These are phyloP conservation scores for Withania somnifera DNA, from an alignment of 305 asterid genomes.

Conservation along the genomic window DNA sequence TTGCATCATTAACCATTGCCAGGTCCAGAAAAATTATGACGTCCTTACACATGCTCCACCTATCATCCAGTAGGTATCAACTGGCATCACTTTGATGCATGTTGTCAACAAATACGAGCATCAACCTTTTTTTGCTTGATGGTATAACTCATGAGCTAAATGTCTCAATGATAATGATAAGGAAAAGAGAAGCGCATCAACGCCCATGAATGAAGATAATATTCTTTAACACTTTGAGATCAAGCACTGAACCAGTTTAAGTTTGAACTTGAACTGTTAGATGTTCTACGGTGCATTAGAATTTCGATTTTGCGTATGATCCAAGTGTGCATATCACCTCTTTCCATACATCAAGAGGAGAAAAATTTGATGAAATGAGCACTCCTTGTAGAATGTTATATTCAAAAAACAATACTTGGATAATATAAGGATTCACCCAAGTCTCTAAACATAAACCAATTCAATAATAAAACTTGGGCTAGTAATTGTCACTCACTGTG, in stretches of 20 bases:
- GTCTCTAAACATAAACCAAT: neutral
- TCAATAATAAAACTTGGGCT: neutral
- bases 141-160: neutral
- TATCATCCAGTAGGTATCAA: neutral
- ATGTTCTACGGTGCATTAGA: neutral
- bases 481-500: conserved; percentile 45
- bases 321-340: neutral
- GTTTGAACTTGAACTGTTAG: neutral
- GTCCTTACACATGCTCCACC: neutral
- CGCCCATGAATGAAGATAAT: neutral
- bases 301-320: neutral
- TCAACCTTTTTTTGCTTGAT: neutral
- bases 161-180: neutral
- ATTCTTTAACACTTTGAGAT: neutral
- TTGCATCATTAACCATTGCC: neutral
- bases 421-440: neutral
- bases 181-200: neutral
- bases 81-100: neutral
- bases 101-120: neutral
- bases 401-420: too few relatives aligned
- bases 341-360: neutral
- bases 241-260: neutral
- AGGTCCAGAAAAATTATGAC: neutral
- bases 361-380: neutral
- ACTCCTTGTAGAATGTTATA: too few relatives aligned